Evolutionary conservation across 495 filamentous ascomycete genomes (phyloP).

Genomic region (Penicillium subrubescens): DNA sequence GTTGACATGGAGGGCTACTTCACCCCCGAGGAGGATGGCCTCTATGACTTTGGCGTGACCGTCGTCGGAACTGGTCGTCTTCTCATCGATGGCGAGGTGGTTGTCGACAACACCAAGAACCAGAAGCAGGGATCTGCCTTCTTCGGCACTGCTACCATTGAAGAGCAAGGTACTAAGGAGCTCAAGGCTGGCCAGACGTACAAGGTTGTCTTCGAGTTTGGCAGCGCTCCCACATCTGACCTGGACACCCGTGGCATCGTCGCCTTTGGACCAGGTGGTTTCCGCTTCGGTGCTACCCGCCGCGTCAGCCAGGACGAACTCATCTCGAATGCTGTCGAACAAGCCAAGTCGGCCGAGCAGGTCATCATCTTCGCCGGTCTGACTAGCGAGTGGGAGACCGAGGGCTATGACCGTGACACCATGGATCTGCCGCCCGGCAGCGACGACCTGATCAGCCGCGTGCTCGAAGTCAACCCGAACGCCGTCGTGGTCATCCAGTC

Average conservation of each 20-base stretch:
- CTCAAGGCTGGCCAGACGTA: constrained; percentile 59
- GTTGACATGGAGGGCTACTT: constrained; percentile 59
- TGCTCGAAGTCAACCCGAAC: constrained; percentile 66
- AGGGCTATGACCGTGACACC: constrained; percentile 73
- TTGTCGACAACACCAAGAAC: constrained; percentile 62
- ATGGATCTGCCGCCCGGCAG: constrained; percentile 75
- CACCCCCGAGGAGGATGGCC: constrained; percentile 56
- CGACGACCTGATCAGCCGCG: constrained; percentile 67
- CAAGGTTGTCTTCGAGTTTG: constrained; percentile 58
- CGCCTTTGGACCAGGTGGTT: constrained; percentile 63
- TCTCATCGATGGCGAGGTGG: constrained; percentile 64
- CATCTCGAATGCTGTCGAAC: constrained; percentile 53
- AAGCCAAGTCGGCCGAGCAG: constrained; percentile 67
- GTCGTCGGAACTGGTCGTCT: constrained; percentile 70
- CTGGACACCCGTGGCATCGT: constrained; percentile 49
- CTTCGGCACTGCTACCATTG: constrained; percentile 57
- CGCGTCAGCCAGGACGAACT: constrained; percentile 8
- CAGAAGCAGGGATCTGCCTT: constrained; percentile 59
- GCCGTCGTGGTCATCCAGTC: constrained; percentile 78
- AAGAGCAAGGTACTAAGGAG: constrained; percentile 53
- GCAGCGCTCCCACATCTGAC: constrained; percentile 57
- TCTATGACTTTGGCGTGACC: constrained; percentile 71
- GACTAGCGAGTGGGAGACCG: constrained; percentile 82
- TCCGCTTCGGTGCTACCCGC: constrained; percentile 65
- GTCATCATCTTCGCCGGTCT: constrained; percentile 74